A percentile compares a stretch with the other conserved stretches of the same genome.
Evolutionary conservation across 257 asterid species (phyloP).

Genomic region (Leptodermis oblonga): DNA sequence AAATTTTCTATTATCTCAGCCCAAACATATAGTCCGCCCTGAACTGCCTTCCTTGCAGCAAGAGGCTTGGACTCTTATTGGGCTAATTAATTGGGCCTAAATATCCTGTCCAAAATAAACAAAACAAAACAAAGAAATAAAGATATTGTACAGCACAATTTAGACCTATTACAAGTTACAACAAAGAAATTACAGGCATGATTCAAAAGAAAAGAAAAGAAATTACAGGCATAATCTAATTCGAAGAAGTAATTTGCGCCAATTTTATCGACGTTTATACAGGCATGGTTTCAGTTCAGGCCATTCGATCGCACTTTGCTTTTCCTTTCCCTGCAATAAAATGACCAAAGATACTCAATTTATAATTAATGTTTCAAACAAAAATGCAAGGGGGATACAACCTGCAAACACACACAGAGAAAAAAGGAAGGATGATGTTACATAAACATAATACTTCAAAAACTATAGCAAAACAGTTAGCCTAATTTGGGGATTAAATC

Average conservation of each 20-base stretch:
- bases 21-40: too few species aligned
- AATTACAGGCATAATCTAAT: not conserved
- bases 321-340: slow-evolving; percentile 46
- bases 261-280: slow-evolving; percentile 66
- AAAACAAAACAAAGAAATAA: too few species aligned
- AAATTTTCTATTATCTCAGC: too few species aligned
- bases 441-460: not conserved
- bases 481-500: too few species aligned
- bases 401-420: not conserved
- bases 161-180: slow-evolving; percentile 2
- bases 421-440: not conserved
- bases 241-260: not conserved
- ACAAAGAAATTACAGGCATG: not conserved
- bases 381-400: not conserved
- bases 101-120: too few species aligned
- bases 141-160: too few species aligned
- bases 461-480: too few species aligned
- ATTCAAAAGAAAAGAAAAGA: too few species aligned
- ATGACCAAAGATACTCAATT: not conserved
- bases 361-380: not conserved
- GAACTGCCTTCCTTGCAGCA: too few species aligned
- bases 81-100: too few species aligned
- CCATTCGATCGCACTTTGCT: slow-evolving; percentile 45
- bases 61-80: too few species aligned
- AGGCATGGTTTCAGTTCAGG: slow-evolving; percentile 84